A percentile compares a stretch with the other conserved stretches of the same genome.
These are phyloP conservation scores for Coniella lustricola DNA, from an alignment of 2,329 filamentous ascomycete genomes.

Conservation along the genomic window DNA sequence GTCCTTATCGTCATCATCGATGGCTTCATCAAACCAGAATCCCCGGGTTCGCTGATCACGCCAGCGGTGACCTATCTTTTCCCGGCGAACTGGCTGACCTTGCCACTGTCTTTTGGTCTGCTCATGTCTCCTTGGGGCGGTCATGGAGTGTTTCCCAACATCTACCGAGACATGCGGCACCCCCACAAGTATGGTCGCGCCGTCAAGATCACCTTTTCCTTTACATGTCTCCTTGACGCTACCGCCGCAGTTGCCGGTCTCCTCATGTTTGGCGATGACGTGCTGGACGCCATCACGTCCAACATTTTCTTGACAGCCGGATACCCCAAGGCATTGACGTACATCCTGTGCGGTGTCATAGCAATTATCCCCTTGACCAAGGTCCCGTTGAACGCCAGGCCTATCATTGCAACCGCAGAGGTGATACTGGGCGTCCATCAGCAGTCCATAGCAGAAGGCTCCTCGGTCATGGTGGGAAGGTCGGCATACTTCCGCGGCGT, in stretches of 20 bases:
- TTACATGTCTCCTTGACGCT: slow-evolving; percentile 77
- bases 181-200: slow-evolving; percentile 73
- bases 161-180: slow-evolving; percentile 57
- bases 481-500: slow-evolving; percentile 51
- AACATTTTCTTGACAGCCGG: slow-evolving; percentile 72
- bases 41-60: slow-evolving; percentile 75
- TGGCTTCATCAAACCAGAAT: slow-evolving; percentile 72
- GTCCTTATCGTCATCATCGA: slow-evolving; percentile 77
- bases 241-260: slow-evolving; percentile 77
- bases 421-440: slow-evolving; percentile 67
- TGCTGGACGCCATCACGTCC: slow-evolving; percentile 81
- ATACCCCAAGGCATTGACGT: slow-evolving; percentile 67
- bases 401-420: slow-evolving; percentile 80
- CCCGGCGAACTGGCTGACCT: slow-evolving; percentile 75
- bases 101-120: slow-evolving; percentile 83
- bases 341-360: slow-evolving; percentile 78
- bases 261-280: slow-evolving; percentile 90
- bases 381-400: slow-evolving; percentile 82
- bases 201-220: slow-evolving; percentile 73
- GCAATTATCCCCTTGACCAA: slow-evolving; percentile 93
- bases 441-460: slow-evolving; percentile 33
- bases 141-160: slow-evolving; percentile 72
- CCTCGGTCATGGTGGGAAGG: slow-evolving; percentile 42
- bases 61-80: slow-evolving; percentile 76
- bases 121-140: slow-evolving; percentile 71